phyloP scores from a whole-genome alignment of 305 asterid species.

The Vinca major region DNA sequence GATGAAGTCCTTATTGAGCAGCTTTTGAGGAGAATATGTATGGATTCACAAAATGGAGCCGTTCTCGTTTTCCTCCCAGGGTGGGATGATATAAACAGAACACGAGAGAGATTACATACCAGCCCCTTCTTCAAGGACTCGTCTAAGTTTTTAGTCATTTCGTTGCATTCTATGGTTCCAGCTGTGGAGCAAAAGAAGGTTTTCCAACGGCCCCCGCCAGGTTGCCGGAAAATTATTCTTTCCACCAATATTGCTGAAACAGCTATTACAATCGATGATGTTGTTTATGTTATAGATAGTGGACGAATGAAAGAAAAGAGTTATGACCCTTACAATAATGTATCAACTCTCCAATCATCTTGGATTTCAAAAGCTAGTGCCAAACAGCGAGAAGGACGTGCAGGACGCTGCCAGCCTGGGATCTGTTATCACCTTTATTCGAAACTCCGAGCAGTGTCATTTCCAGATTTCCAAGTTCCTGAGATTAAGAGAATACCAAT shows the following conservation, averaged over 20 bases:
- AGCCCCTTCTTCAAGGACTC: slow-evolving; percentile 60
- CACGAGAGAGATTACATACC: slow-evolving; percentile 49
- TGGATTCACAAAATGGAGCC: slow-evolving; percentile 70
- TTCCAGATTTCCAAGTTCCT: slow-evolving; percentile 87
- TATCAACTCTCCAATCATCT: slow-evolving; percentile 85
- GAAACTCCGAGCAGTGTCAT: slow-evolving; percentile 59
- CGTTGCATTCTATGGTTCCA: slow-evolving; percentile 93
- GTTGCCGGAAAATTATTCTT: slow-evolving; percentile 85
- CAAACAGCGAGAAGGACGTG: slow-evolving; percentile 94
- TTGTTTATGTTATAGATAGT: slow-evolving; percentile 85
- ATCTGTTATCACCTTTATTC: slow-evolving; percentile 91
- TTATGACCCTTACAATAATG: slow-evolving; percentile 85
- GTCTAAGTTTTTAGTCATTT: slow-evolving; percentile 46
- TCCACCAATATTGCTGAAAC: slow-evolving; percentile 98
- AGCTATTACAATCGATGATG: slow-evolving; percentile 88
- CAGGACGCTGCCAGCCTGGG: slow-evolving; percentile 96
- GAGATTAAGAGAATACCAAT: slow-evolving; percentile 93
- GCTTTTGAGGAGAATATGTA: slow-evolving; percentile 65
- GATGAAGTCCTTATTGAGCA: slow-evolving; percentile 80
- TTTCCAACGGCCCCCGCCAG: slow-evolving; percentile 51
- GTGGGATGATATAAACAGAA: slow-evolving; percentile 85
- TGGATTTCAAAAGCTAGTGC: slow-evolving; percentile 98
- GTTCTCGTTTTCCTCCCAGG: slow-evolving; percentile 92
- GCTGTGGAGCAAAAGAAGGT: slow-evolving; percentile 76
- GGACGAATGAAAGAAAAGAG: slow-evolving; percentile 92